Evolutionary conservation across 1,139 yeast species (phyloP), one percentile per base, ranked within the genome.

Genomic region (Lodderomyces parapsilosis): DNA sequence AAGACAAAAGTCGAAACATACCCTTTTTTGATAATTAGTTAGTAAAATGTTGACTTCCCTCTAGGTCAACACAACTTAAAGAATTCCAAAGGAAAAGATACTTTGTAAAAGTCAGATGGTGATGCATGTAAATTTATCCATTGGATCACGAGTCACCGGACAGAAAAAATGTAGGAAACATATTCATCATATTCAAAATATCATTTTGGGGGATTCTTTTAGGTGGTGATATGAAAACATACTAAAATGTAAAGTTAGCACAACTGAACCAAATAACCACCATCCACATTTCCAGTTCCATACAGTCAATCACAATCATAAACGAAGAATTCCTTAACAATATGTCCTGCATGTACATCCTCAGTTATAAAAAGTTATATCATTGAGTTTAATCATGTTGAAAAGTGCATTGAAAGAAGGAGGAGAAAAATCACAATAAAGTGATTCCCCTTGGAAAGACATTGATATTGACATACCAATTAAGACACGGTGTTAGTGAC

Each of bases 111-210:
- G 47, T 85, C 93, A 85, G 93, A 83, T 85, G 94, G 94, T 85
- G 93, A 84, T 85, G 94, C 94, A 85, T 85, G 93, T 80, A 49
- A 39, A 64, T 69, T 75, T 39, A 76, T 74, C 80, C 81, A 66
- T 43, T 68, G 78, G 80, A 63, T 74, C 80, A 74, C 76, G 85
- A 40, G 10, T 82, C 88, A 77, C 87, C 81, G 80, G 71, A 69
- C 63, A 58, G 61, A 59, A 48, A 62, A 27, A 67, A 62, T 66
- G 73, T 66, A 74, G 56, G 56, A 62, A 63, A 65, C 53, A 51
- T 44, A 43, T 44, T 49, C 54, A 51, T 51, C 54, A 51, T 49
- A 24, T 15, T 33, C 13, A 24, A 36, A 14, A 9, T 36, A 36
- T 5, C n/a, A n/a, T n/a, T n/a, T n/a, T n/a, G n/a, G n/a, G n/a